Percentiles rank a stretch among this genome's conserved stretches.
Conservation (phyloP, 2,329 filamentous ascomycete genomes). For the Alternaria triticina region DNA sequence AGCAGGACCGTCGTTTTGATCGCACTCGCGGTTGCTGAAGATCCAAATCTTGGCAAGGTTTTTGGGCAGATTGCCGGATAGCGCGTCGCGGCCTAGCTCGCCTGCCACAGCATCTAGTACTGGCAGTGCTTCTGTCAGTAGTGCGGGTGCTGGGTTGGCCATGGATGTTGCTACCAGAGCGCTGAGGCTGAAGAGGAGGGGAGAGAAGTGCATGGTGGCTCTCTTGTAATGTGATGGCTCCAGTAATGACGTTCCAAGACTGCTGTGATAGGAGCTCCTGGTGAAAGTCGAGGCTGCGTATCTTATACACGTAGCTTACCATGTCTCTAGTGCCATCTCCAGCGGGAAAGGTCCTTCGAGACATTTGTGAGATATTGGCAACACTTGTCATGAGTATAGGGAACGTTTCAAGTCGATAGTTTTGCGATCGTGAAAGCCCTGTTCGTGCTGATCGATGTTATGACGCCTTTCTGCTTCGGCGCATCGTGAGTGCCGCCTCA, state of each 20-base stretch:
- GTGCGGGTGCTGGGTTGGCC: neutral
- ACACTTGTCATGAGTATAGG: neutral
- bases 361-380: neutral
- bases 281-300: neutral
- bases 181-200: neutral
- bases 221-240: no score
- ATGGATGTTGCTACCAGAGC: neutral
- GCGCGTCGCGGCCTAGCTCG: neutral
- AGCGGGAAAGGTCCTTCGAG: neutral
- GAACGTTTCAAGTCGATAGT: neutral
- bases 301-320: neutral
- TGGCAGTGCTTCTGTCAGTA: neutral
- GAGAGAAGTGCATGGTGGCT: neutral
- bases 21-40: neutral
- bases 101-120: neutral
- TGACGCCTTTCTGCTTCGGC: neutral
- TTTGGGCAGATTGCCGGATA: neutral
- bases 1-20: neutral
- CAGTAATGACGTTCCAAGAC: neutral
- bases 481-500: neutral
- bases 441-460: neutral
- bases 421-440: neutral
- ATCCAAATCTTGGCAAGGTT: slow-evolving; percentile 7
- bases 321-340: neutral
- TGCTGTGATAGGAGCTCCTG: no score